These are phyloP conservation scores for Calamus simplicifolius DNA, from an alignment of 176 grass and related monocot species.

Conservation along the genomic window DNA sequence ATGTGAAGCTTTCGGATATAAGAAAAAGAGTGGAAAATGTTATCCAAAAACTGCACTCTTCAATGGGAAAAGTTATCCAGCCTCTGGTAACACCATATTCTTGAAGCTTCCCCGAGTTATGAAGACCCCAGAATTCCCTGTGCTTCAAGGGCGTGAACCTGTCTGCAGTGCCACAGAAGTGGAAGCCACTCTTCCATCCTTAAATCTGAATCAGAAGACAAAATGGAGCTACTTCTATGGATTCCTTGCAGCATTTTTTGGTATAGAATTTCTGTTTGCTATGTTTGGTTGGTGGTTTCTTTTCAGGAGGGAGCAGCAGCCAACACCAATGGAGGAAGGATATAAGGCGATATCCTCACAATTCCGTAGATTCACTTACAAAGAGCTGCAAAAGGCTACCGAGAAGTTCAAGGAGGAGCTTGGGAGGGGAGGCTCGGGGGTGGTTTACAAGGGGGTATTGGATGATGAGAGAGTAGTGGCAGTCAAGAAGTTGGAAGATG, in stretches of 20 bases:
- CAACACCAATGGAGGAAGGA: constrained; percentile 4
- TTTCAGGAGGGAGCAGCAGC: not conserved
- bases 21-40: not conserved
- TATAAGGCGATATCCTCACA: constrained; percentile 13
- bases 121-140: not conserved
- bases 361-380: constrained; percentile 20
- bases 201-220: too few relatives aligned
- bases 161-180: constrained; percentile 8
- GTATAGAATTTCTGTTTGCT: constrained; percentile 16
- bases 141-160: not conserved
- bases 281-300: constrained; percentile 8
- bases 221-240: constrained; percentile 21
- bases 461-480: constrained; percentile 15
- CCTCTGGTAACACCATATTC: not conserved
- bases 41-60: constrained; percentile 8
- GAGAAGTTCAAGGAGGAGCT: constrained; percentile 18
- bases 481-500: constrained; percentile 25
- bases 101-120: constrained; percentile 9
- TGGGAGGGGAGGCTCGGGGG: constrained; percentile 16
- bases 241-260: constrained; percentile 7
- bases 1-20: constrained; percentile 29
- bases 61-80: constrained; percentile 13
- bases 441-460: constrained; percentile 18
- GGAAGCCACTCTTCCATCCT: not conserved
- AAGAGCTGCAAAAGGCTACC: constrained; percentile 16